These are phyloP conservation scores for Fusarium acutatum DNA, from an alignment of 2,329 filamentous ascomycete species.

Conservation along the genomic window DNA sequence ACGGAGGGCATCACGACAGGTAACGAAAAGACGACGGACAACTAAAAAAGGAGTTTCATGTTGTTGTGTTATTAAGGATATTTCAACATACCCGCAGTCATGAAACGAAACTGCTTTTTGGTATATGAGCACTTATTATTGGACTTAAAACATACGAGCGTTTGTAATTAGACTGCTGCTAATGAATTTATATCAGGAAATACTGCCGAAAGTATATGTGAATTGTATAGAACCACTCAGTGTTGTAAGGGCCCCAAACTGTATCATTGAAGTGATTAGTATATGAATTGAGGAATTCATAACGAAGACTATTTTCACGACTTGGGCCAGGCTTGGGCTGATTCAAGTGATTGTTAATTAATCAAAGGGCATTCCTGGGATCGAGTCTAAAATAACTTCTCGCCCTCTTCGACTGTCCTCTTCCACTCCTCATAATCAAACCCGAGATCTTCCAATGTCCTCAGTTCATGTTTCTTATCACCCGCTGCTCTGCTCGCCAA, in stretches of 20 bases:
- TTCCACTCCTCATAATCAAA: conserved; percentile 50
- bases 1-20: not conserved
- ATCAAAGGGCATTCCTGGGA: not conserved
- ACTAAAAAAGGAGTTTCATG: not conserved
- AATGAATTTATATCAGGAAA: not conserved
- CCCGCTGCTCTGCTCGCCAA: conserved; percentile 49
- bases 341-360: not conserved
- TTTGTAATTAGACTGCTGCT: not conserved
- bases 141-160: not conserved
- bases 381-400: conserved; percentile 20
- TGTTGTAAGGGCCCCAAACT: not conserved
- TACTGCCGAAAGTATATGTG: not conserved
- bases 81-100: not conserved
- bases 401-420: conserved; percentile 28
- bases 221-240: no score
- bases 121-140: not conserved
- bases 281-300: not conserved
- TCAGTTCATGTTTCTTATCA: conserved; percentile 46
- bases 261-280: not conserved
- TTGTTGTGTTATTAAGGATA: not conserved
- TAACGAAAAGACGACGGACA: conserved; percentile 25
- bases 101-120: not conserved
- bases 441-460: conserved; percentile 48
- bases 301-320: not conserved
- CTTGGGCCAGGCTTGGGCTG: not conserved